phyloP scores from a whole-genome alignment of 371 early-diverging fungal species.

The Mucor irregularis region DNA sequence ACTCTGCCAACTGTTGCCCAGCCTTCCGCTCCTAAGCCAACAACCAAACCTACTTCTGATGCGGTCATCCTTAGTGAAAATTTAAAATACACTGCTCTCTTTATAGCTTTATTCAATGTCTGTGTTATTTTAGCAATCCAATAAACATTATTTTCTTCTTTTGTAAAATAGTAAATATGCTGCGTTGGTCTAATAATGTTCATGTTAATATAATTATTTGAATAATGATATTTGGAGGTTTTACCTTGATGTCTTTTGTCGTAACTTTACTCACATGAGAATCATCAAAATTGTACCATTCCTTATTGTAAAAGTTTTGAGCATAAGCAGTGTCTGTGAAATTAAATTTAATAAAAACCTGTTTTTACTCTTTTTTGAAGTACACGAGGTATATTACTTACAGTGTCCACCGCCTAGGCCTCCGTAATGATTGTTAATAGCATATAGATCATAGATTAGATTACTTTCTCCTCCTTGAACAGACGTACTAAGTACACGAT shows the following conservation, averaged over 20 bases:
- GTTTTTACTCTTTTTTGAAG: background rate
- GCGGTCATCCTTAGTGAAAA: background rate
- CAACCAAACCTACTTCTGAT: background rate
- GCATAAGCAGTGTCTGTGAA: conserved; percentile 85
- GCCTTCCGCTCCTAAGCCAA: background rate
- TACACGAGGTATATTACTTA: conserved; percentile 35
- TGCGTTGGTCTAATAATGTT: conserved; percentile 58
- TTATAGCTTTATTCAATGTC: background rate
- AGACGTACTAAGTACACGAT: conserved; percentile 18
- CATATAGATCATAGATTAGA: conserved; percentile 82
- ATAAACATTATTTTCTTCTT: background rate
- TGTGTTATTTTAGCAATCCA: background rate
- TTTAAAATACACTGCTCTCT: background rate
- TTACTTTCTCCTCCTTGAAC: conserved; percentile 9
- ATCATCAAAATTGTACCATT: conserved; percentile 93
- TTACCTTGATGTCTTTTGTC: conserved; percentile 55
- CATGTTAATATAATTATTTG: too few relatives aligned
- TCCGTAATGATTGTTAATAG: conserved; percentile 90
- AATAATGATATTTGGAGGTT: background rate
- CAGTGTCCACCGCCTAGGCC: conserved; percentile 92
- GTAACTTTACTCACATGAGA: conserved; percentile 65
- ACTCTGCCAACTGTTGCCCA: too few relatives aligned
- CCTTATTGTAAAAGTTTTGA: conserved; percentile 59
- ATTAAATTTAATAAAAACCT: background rate
- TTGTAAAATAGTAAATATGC: conserved; percentile 61